These are phyloP conservation scores for Globisporangium polare DNA, from an alignment of 352 stramenopile genomes.

Conservation along the genomic window DNA sequence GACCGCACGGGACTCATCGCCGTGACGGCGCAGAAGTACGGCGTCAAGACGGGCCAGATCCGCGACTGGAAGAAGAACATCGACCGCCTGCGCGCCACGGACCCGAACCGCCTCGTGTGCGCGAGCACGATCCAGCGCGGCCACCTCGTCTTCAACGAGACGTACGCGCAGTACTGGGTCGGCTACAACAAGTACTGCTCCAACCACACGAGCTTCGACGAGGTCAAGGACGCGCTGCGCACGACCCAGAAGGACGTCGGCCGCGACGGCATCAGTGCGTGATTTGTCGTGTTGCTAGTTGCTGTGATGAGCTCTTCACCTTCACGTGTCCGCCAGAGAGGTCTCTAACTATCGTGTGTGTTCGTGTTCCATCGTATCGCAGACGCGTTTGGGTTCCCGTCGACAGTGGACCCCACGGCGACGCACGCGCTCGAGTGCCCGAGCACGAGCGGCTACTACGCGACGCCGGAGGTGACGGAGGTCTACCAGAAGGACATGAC, in stretches of 20 bases:
- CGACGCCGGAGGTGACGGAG: conserved; percentile 59
- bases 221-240: conserved; percentile 65
- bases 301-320: not conserved
- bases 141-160: conserved; percentile 86
- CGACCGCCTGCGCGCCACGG: conserved; percentile 65
- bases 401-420: conserved; percentile 55
- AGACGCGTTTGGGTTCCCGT: conserved; percentile 66
- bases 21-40: conserved; percentile 80
- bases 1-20: conserved; percentile 76
- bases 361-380: not conserved
- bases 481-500: conserved; percentile 69
- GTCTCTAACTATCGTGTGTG: not conserved
- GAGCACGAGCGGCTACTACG: conserved; percentile 60
- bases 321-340: not conserved
- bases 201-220: conserved; percentile 61
- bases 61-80: conserved; percentile 89
- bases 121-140: conserved; percentile 79
- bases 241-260: conserved; percentile 69
- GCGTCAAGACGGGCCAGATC: conserved; percentile 84
- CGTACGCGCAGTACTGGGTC: conserved; percentile 87
- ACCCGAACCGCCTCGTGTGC: conserved; percentile 76
- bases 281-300: conserved; percentile 14
- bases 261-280: conserved; percentile 71
- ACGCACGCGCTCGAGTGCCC: conserved; percentile 58
- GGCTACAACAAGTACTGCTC: conserved; percentile 88